Evolutionary conservation across 371 early-diverging fungal genomes (phyloP), one percentile per base, ranked within the genome.

Genomic region (Lichtheimia hyalospora): DNA sequence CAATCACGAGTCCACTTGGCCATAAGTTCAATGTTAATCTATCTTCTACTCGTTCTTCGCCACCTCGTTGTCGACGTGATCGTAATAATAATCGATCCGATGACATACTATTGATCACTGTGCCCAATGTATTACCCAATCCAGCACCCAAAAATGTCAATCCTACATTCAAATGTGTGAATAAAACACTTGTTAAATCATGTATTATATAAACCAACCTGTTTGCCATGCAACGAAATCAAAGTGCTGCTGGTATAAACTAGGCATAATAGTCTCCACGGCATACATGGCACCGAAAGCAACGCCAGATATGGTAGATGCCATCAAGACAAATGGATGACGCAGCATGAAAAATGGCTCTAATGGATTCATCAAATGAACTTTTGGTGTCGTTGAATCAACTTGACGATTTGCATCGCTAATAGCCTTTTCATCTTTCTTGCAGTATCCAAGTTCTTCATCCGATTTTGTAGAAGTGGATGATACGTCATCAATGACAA

Each of bases 251-350:
- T 69, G 56, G 25, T 66, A 79, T 14, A 64, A 44, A 8, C 49
- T 52, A 28, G 73, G 79, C 8, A 75, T 64, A 34, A 78, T 71
- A 2, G 70, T 71, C 57, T 75, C 75, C n/a, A 68, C 57, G 5
- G 70, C 71, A 67, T 71, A 75, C 75, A 78, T 73, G 24, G 62
- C 46, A 20, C 75, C 82, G 66, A 86, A 86, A 12, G 70, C 61
- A 48, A 84, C 65, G 42, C 80, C 82, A 21, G 75, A 65, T 25
- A 73, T 72, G 12, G 81, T 41, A 3, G 82, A 65, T 3, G 74
- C 58, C 5, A 84, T 41, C 6, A 79, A 39, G 2, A 86, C 72
- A 57, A 74, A 70, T 2, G 82, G 77, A 49, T 82, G 70, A 25
- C 62, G 67, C 52, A 86, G 62, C n/a, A 84, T 54, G 1, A 64